Percentiles rank a stretch among this genome's conserved stretches.
These are phyloP conservation scores for Ascochyta fabae DNA, from an alignment of 2,329 filamentous ascomycete species.

Conservation along the genomic window DNA sequence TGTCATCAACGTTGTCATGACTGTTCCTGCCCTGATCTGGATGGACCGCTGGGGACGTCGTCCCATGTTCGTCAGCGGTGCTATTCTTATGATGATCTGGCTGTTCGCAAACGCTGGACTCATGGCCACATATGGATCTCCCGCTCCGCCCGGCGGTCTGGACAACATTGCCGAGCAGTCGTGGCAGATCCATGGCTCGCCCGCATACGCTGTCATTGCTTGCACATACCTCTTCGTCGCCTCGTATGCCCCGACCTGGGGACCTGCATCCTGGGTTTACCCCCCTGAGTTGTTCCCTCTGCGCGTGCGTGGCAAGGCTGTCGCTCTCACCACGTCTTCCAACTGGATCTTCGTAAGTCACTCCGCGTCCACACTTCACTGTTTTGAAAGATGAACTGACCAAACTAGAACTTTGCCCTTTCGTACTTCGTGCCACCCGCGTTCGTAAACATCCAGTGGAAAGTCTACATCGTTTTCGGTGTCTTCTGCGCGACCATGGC, in stretches of 20 bases:
- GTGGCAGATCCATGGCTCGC: conserved; percentile 49
- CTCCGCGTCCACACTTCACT: background rate
- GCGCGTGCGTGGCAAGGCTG: conserved; percentile 67
- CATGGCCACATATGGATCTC: conserved; percentile 64
- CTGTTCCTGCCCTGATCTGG: conserved; percentile 75
- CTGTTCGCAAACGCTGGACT: conserved; percentile 68
- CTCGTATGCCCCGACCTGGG: conserved; percentile 70
- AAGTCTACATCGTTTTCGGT: conserved; percentile 77
- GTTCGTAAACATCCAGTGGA: conserved; percentile 64
- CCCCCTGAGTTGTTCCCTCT: conserved; percentile 68
- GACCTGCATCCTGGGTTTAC: conserved; percentile 64
- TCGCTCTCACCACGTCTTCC: conserved; percentile 64
- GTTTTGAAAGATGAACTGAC: background rate
- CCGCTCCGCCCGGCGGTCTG: conserved; percentile 48
- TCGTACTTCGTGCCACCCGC: conserved; percentile 63
- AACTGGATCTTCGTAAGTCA: conserved; percentile 62
- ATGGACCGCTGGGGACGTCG: conserved; percentile 80
- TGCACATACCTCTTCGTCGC: conserved; percentile 77
- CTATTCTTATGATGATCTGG: conserved; percentile 68
- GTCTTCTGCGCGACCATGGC: conserved; percentile 73
- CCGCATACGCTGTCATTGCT: conserved; percentile 63
- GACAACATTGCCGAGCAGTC: conserved; percentile 52
- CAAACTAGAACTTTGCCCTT: conserved; percentile 63
- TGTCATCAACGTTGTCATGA: conserved; percentile 82
- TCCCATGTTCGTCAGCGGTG: conserved; percentile 68